These are phyloP conservation scores for Cercospora beticola DNA, from an alignment of 2,329 filamentous ascomycete genomes.

Conservation along the genomic window DNA sequence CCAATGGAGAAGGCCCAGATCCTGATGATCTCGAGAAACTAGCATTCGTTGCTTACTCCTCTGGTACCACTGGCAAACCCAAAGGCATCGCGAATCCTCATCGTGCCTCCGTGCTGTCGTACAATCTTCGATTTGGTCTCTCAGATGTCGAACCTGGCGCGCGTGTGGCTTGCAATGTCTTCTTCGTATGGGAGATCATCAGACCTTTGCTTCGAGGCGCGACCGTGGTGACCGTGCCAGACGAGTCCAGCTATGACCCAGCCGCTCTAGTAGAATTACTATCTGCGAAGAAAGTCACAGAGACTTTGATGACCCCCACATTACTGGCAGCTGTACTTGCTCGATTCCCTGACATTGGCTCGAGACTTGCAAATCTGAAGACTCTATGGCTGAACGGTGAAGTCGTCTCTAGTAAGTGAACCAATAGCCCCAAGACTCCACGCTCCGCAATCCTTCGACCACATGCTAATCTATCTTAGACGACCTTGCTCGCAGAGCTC, in stretches of 20 bases:
- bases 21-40: conserved; percentile 71
- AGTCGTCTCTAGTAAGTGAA: conserved; percentile 57
- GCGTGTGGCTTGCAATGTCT: conserved; percentile 82
- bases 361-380: conserved; percentile 63
- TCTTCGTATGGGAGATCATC: conserved; percentile 83
- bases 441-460: neutral
- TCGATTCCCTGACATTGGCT: conserved; percentile 64
- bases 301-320: conserved; percentile 82
- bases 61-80: conserved; percentile 74
- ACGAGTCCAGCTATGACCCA: conserved; percentile 76
- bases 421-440: neutral
- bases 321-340: conserved; percentile 72
- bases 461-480: conserved; percentile 45
- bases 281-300: conserved; percentile 64
- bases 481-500: conserved; percentile 68
- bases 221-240: conserved; percentile 72
- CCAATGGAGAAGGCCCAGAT: conserved; percentile 46
- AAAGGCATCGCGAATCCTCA: conserved; percentile 76
- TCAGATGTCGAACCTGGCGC: conserved; percentile 70
- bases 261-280: conserved; percentile 71
- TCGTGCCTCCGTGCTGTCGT: conserved; percentile 70
- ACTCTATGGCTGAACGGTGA: conserved; percentile 81
- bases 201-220: conserved; percentile 74
- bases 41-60: conserved; percentile 79
- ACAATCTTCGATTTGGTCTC: conserved; percentile 68